A percentile compares a stretch with the other conserved stretches of the same genome.
Conservation (phyloP, 163 green algal species). For the Botryococcus braunii region DNA sequence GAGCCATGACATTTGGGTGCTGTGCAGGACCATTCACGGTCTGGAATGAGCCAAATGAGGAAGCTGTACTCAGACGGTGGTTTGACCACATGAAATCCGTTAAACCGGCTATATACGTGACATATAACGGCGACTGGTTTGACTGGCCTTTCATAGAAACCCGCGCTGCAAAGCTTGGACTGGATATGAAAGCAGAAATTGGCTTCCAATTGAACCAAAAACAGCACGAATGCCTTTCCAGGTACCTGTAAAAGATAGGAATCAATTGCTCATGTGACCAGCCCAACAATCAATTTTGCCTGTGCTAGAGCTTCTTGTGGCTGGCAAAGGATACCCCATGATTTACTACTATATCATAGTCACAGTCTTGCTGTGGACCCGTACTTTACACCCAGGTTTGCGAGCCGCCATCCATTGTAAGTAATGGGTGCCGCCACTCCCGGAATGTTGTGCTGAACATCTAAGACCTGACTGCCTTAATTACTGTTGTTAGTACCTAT, state of each 20-base stretch:
- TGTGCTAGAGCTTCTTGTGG: no score
- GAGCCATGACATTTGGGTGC: no score
- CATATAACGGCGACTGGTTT: slow-evolving; percentile 99
- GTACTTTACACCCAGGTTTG: background rate
- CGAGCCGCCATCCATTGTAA: background rate
- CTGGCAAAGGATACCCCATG: no score
- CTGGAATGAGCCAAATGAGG: slow-evolving; percentile 84
- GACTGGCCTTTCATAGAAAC: slow-evolving; percentile 95
- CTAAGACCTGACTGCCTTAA: no score
- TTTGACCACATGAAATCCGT: slow-evolving; percentile 91
- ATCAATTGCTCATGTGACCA: no score
- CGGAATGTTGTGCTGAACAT: no score
- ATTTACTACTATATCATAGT: no score
- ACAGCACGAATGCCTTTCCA: slow-evolving; percentile 42
- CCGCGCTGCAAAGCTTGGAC: slow-evolving; percentile 54
- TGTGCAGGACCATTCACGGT: slow-evolving; percentile 79
- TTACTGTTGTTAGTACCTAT: no score
- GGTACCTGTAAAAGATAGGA: no score
- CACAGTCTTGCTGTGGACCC: no score
- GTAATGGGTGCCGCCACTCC: no score
- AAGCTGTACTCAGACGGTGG: slow-evolving; percentile 61
- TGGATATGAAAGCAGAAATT: slow-evolving; percentile 76
- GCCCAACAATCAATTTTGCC: no score
- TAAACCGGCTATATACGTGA: slow-evolving; percentile 91
- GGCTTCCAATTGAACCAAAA: slow-evolving; percentile 62